A percentile compares a stretch with the other conserved stretches of the same genome.
phyloP scores from a whole-genome alignment of 2,329 filamentous ascomycete genomes.

The Acrocalymma vagum region DNA sequence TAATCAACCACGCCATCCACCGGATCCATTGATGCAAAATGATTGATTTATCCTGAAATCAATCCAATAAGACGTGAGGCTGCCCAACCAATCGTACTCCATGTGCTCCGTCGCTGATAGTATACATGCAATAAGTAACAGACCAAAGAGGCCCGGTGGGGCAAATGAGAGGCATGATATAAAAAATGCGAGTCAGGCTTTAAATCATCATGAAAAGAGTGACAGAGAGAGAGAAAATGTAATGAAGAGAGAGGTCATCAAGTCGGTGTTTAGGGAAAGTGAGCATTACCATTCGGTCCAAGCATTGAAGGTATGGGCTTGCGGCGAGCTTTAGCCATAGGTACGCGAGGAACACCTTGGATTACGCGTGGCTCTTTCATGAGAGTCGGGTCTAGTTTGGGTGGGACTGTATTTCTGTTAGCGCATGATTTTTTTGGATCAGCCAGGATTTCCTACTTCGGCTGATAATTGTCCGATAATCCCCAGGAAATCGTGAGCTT shows the following conservation, averaged over 20 bases:
- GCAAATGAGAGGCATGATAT: constrained; percentile 22
- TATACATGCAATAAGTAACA: constrained; percentile 31
- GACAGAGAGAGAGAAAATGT: no score
- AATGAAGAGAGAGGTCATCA: constrained; percentile 27
- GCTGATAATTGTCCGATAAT: constrained; percentile 61
- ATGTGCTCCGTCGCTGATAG: constrained; percentile 43
- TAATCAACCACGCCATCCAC: constrained; percentile 14
- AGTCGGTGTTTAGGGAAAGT: constrained; percentile 32
- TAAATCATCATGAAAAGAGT: constrained; percentile 25
- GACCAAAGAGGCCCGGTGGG: constrained; percentile 13
- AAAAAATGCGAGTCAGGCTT: constrained; percentile 15
- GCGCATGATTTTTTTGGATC: constrained; percentile 56
- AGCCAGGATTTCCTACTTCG: constrained; percentile 62
- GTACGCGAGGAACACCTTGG: constrained; percentile 79
- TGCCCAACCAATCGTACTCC: constrained; percentile 21
- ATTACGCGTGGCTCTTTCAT: constrained; percentile 94
- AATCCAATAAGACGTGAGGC: constrained; percentile 15
- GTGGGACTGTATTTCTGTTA: constrained; percentile 72
- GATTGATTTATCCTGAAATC: constrained; percentile 35
- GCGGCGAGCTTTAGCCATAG: constrained; percentile 56
- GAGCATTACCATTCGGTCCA: constrained; percentile 34
- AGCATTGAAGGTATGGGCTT: constrained; percentile 58
- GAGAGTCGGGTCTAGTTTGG: constrained; percentile 82
- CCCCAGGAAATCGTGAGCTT: constrained; percentile 61
- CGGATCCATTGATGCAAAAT: constrained; percentile 28